Base-by-base conservation (phyloP, 345 rosid genomes). In the Iberis pinnata region DNA sequence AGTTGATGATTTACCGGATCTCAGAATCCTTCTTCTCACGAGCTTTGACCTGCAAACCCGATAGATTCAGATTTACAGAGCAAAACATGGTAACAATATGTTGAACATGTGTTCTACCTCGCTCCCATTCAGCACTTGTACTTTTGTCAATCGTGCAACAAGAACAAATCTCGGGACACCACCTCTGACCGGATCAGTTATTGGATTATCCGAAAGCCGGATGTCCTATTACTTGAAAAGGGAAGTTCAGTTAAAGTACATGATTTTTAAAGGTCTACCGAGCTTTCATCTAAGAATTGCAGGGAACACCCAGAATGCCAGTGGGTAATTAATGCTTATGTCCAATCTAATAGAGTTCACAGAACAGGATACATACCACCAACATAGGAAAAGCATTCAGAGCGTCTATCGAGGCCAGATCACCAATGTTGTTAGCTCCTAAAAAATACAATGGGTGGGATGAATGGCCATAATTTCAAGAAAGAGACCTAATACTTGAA, bases 21-120 rank as follows among this genome's bases (percentile, higher is more conserved):
- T 90, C 96, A 55, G 96, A 92, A 17, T 92, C 98, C 75, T 83
- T 92, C 74, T 88, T 83, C 65, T 92, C 98, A 17, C 95, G 88
- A 69, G 69, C 64, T 20, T 77, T 73, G 33, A 92, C 79, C 98
- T 92, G 73, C 59, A 40, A 27, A 49, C 32, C 32, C 8, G 11
- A 37, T n/a, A 29, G 20, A 22, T 42, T 50, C 66, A 71, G 25
- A 47, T 69, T 14, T 39, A 67, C 33, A 19, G 42, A 32, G 13
- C 8, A 40, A 52, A 32, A n/a, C n/a, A n/a, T n/a, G 37, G 32
- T 70, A 37, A 35, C 64, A 39, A 31, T 20, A 48, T 12, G 12
- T 16, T 56, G 17, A 35, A 47, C 8, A 32, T 18, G 52, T 53
- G 68, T 14, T 60, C 57, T 78, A 92, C 98, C 98, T 88, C 98